Evolutionary conservation across 2,329 filamentous ascomycete genomes (phyloP).

Genomic region (Eutypa lata): DNA sequence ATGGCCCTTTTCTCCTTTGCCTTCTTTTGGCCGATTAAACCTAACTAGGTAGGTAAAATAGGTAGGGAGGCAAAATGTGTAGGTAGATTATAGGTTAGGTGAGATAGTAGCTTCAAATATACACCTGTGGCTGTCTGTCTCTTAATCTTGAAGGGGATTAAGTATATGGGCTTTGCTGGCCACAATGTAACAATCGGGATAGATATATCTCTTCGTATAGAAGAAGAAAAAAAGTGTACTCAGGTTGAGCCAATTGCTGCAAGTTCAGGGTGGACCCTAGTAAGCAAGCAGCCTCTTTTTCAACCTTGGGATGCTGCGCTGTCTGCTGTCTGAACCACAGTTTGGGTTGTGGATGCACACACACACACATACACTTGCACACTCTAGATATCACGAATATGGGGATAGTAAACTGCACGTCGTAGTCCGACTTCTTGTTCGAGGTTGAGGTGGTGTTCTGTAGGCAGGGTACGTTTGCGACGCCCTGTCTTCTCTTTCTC

Average conservation of each 20-base stretch:
- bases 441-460: neutral
- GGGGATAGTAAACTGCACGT: neutral
- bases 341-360: neutral
- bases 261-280: neutral
- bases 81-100: neutral
- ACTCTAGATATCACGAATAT: neutral
- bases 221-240: neutral
- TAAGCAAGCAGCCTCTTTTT: neutral
- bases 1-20: neutral
- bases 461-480: neutral
- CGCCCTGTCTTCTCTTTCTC: neutral
- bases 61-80: neutral
- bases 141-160: neutral
- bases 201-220: neutral
- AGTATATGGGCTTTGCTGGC: neutral
- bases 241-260: neutral
- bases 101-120: neutral
- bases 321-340: neutral
- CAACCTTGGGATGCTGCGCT: neutral
- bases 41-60: neutral
- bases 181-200: neutral
- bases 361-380: neutral
- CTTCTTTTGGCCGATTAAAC: neutral
- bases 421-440: neutral
- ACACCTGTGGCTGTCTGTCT: neutral